phyloP scores from a whole-genome alignment of 83 land plant genomes.

The Thuja plicata region DNA sequence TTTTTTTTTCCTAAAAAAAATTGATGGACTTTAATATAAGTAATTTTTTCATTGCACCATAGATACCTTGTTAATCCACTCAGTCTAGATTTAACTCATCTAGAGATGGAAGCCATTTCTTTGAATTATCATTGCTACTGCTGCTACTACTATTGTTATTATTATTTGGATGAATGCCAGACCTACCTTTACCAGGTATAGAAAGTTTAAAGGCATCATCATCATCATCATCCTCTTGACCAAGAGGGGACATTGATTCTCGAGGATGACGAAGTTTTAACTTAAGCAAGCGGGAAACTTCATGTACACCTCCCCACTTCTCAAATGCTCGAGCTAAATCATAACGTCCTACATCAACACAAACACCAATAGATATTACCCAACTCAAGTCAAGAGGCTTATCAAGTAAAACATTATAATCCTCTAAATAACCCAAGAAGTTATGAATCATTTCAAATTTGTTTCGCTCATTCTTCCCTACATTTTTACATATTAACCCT shows the following conservation, averaged over 20 bases:
- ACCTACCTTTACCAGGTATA: background rate
- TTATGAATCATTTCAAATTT: no score
- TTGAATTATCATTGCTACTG: no score
- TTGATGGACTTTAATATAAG: no score
- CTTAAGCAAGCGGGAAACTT: conserved; percentile 54
- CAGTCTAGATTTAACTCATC: no score
- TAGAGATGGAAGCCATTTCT: no score
- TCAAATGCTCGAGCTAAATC: conserved; percentile 84
- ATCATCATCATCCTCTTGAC: background rate
- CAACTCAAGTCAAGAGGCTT: background rate
- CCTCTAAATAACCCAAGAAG: background rate
- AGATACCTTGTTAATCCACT: no score
- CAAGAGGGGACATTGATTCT: background rate
- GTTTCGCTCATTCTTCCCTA: no score
- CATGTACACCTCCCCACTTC: conserved; percentile 77
- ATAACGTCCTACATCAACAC: conserved; percentile 45
- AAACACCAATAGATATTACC: background rate
- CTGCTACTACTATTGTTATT: background rate
- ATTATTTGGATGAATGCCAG: background rate
- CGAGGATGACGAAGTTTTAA: conserved; percentile 51
- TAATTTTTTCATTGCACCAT: no score
- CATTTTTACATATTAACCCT: no score
- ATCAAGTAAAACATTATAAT: background rate
- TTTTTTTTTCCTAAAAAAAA: no score
- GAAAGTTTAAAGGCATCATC: background rate